Conservation (phyloP, 805 yeast species). For the Candida sakaeoensis region DNA sequence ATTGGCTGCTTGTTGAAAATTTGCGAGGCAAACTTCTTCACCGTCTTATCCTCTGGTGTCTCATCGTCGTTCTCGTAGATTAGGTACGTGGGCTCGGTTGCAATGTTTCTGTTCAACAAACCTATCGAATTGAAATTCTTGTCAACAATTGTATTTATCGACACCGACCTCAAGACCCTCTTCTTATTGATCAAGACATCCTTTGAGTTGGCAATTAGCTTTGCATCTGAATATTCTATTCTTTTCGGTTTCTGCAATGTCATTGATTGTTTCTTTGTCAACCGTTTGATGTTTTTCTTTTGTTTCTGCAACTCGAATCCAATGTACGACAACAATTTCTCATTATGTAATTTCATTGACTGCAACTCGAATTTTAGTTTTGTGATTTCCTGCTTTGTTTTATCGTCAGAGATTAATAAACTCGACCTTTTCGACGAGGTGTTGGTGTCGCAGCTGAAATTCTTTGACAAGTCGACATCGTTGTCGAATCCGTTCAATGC, state of each 20-base stretch:
- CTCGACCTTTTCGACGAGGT: constrained; percentile 33
- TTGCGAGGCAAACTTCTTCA: constrained; percentile 37
- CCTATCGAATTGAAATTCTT: constrained; percentile 3
- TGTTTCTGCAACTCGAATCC: constrained; percentile 54
- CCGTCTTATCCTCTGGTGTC: constrained; percentile 15
- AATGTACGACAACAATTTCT: constrained; percentile 52
- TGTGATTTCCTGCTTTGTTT: constrained; percentile 45
- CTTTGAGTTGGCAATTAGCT: constrained; percentile 46
- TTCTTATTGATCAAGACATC: constrained; percentile 43
- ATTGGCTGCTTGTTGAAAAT: constrained; percentile 17
- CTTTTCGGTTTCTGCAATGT: constrained; percentile 10
- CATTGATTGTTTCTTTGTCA: constrained; percentile 34
- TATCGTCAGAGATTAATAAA: constrained; percentile 23
- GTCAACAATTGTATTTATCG: constrained; percentile 21
- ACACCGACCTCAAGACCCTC: constrained; percentile 38
- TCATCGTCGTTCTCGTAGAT: constrained; percentile 15
- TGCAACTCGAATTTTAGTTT: constrained; percentile 51
- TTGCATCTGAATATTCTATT: constrained; percentile 51
- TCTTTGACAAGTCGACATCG: constrained; percentile 11
- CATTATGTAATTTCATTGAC: constrained; percentile 52
- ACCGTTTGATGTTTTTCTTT: constrained; percentile 37
- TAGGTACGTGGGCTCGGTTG: constrained; percentile 1
- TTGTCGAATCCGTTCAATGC: constrained; percentile 26
- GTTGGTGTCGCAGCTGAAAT: constrained; percentile 12
- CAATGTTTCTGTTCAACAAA: not conserved